Percentiles rank a stretch among this genome's conserved stretches.
These are phyloP conservation scores for Penicillium expansum DNA, from an alignment of 2,329 filamentous ascomycete genomes.

Conservation along the genomic window DNA sequence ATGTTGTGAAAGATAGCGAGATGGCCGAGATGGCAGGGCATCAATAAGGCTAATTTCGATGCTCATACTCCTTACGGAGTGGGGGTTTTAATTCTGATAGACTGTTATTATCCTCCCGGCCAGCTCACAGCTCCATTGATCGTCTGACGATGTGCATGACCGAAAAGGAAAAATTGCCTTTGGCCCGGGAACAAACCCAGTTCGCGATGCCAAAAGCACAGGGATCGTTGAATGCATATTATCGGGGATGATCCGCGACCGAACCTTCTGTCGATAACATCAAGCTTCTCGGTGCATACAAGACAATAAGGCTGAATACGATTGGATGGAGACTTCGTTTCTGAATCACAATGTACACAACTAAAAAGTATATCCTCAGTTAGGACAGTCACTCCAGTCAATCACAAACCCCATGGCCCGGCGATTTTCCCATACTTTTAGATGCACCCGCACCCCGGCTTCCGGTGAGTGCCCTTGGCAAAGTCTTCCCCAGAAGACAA, in stretches of 20 bases:
- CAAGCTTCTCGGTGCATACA: conserved; percentile 6
- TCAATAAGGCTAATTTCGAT: background rate
- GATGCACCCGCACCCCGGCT: conserved; percentile 1
- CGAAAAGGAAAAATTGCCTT: background rate
- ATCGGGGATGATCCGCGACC: conserved; percentile 2
- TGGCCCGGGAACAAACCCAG: conserved; percentile 13
- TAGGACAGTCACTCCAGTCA: background rate
- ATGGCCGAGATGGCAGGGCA: background rate
- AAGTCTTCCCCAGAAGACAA: background rate
- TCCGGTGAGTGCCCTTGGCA: conserved; percentile 7
- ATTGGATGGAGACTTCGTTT: background rate
- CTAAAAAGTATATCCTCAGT: background rate
- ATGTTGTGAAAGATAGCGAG: background rate
- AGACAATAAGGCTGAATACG: background rate
- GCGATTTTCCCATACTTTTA: background rate
- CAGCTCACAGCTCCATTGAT: conserved; percentile 7
- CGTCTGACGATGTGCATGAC: conserved; percentile 11
- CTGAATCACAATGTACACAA: background rate
- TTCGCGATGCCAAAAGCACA: conserved; percentile 2
- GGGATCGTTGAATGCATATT: background rate
- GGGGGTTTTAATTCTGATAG: background rate
- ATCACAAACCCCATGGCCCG: background rate
- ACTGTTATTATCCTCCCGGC: background rate
- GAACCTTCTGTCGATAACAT: background rate
- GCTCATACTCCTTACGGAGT: background rate